These are phyloP conservation scores for Pseudonitzschia multiseries DNA, from an alignment of 108 stramenopile species.

Conservation along the genomic window DNA sequence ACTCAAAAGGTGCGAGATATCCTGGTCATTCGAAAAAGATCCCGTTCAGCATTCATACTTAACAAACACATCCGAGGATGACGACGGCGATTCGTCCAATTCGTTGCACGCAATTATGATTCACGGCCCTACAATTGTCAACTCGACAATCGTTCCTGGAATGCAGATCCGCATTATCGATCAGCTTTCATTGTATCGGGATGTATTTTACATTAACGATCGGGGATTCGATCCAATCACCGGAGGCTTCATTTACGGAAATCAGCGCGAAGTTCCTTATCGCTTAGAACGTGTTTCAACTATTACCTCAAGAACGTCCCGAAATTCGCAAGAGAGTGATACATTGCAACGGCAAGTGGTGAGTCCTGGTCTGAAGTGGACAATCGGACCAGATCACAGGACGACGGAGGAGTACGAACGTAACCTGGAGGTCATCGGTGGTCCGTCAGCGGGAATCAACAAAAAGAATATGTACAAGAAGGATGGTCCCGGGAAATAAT, in stretches of 20 bases:
- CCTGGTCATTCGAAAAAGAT: conserved; percentile 65
- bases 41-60: conserved; percentile 60
- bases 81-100: conserved; percentile 8
- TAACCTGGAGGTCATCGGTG: conserved; percentile 56
- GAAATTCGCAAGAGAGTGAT: not conserved
- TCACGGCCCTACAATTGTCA: conserved; percentile 72
- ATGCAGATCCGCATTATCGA: conserved; percentile 70
- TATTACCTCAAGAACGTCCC: conserved; percentile 10
- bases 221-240: conserved; percentile 75
- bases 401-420: conserved; percentile 43
- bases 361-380: conserved; percentile 61
- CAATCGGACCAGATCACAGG: conserved; percentile 61
- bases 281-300: conserved; percentile 65
- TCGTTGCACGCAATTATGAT: conserved; percentile 79
- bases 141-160: conserved; percentile 76
- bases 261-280: conserved; percentile 77
- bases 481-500: not conserved
- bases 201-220: conserved; percentile 86
- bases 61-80: not conserved
- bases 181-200: conserved; percentile 72
- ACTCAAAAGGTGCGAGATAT: conserved; percentile 60
- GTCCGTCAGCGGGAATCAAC: conserved; percentile 30
- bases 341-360: conserved; percentile 29
- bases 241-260: conserved; percentile 71
- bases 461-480: conserved; percentile 5